phyloP scores from a whole-genome alignment of 1,139 yeast species.

The Geotrichum restrictum region DNA sequence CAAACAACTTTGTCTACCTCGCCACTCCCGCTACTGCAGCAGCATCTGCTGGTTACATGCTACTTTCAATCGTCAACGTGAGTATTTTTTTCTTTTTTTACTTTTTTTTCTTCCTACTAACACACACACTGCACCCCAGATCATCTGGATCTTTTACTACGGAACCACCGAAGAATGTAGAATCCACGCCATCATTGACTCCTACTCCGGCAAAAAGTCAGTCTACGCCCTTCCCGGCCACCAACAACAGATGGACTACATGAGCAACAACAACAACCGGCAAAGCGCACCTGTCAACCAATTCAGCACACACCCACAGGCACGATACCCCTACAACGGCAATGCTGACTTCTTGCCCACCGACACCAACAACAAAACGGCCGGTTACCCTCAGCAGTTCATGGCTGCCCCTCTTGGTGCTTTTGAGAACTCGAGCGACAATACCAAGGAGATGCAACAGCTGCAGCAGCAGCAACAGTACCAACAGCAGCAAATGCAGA shows the following conservation, averaged over 20 bases:
- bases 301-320: too few species aligned
- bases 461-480: background rate
- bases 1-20: slow-evolving; percentile 72
- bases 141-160: slow-evolving; percentile 74
- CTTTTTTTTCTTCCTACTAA: too few species aligned
- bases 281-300: too few species aligned
- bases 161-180: slow-evolving; percentile 55
- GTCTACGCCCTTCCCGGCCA: background rate
- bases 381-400: slow-evolving; percentile 46
- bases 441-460: background rate
- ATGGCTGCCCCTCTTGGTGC: slow-evolving; percentile 54
- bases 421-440: slow-evolving; percentile 48
- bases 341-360: too few species aligned
- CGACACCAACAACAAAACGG: background rate
- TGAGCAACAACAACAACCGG: background rate
- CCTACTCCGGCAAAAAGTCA: slow-evolving; percentile 46
- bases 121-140: slow-evolving; percentile 5
- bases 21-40: slow-evolving; percentile 67
- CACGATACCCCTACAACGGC: too few species aligned
- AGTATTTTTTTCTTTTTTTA: too few species aligned
- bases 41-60: slow-evolving; percentile 88
- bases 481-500: background rate
- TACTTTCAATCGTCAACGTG: slow-evolving; percentile 68
- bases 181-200: slow-evolving; percentile 77
- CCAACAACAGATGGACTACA: background rate